These are phyloP conservation scores for Cystobasidium ongulense DNA, from an alignment of 768 basidiomycete species.

Conservation along the genomic window DNA sequence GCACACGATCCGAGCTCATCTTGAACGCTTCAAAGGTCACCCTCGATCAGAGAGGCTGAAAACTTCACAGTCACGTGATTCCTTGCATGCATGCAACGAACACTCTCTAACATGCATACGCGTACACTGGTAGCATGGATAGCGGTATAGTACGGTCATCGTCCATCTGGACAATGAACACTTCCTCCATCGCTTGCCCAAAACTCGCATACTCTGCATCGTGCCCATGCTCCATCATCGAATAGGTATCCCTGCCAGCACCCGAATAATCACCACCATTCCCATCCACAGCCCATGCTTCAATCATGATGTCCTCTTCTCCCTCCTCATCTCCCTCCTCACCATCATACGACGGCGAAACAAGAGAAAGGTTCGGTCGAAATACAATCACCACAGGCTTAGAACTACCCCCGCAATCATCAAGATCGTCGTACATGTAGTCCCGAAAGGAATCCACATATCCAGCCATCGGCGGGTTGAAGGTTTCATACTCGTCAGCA, in stretches of 20 bases:
- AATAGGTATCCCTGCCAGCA: no score
- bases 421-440: neutral
- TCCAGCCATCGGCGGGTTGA: neutral
- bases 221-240: neutral
- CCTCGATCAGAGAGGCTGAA: no score
- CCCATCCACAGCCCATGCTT: neutral
- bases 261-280: no score
- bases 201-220: neutral
- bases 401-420: neutral
- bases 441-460: neutral
- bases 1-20: neutral
- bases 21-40: neutral
- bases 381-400: neutral
- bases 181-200: no score
- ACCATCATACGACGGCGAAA: neutral
- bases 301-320: neutral
- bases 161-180: no score
- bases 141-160: no score
- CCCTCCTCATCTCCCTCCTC: no score
- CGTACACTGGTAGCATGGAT: no score
- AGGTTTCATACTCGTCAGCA: no score
- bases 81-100: no score
- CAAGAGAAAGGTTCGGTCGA: neutral
- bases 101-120: no score
- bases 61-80: no score